Base-by-base conservation (phyloP, 73 alveolate genomes). In the Blepharisma japonicum region DNA sequence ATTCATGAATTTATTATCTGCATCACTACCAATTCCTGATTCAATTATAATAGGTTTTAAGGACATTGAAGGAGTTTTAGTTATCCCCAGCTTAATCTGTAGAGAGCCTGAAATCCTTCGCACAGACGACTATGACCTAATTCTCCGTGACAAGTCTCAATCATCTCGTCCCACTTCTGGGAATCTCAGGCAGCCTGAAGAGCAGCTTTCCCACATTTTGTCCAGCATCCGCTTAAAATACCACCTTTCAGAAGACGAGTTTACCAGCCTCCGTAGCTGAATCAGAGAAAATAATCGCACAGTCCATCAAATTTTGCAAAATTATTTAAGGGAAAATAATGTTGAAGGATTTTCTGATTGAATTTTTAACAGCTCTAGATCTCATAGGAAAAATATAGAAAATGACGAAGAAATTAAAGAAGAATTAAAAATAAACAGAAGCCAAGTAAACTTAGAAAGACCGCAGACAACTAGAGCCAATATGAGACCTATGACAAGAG, bases 161-260 rank as follows among this genome's bases (percentile, higher is more conserved):
- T 4, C 74, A 61, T 14, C 74, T 9, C 14, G 74, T n/a, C 42
- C 42, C 3, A 32, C 42, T 3, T 32, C 42, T 32, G 42, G 5
- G 3, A 32, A 32, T 3, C 42, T 32, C 42, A 32, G 42, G 42
- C 42, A 32, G 42, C 74, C 74, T 18, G 74, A 61, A 61, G 74
- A 61, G 47, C 74, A 61, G 74, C 23, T 61, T 61, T 61, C 74
- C 14, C 74, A 61, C 74, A 25, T 61, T 2, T 14, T 61, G 14
- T 61, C 74, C 11, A 39, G 23, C n/a, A 61, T 61, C 74, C 38
- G 74, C 48, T 2, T 61, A 25, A 61, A 61, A 3, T 14, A 61
- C 47, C 74, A 25, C 18, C 47, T 61, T 8, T 14, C 14, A n/a
- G 74, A 61, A 8, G 74, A 61, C 14, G 74, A 61, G 23, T 61